phyloP scores from a whole-genome alignment of 2,329 filamentous ascomycete genomes.

The Periconia digitata region DNA sequence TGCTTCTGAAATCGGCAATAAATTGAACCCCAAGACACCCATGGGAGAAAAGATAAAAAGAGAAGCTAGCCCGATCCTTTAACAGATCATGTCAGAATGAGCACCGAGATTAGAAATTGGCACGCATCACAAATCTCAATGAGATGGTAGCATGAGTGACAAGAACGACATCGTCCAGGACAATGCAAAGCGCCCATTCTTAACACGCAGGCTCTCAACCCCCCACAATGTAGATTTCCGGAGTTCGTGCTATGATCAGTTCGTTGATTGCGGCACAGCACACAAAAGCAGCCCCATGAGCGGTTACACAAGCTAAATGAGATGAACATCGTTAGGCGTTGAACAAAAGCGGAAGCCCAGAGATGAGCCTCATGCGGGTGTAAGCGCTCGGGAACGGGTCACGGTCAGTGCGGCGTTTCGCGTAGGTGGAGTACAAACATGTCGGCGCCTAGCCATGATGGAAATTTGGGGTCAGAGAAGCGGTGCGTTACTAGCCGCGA shows the following conservation, averaged over 20 bases:
- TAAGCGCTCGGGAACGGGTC: constrained; percentile 6
- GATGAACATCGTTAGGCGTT: background rate
- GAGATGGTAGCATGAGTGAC: background rate
- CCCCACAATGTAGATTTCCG: background rate
- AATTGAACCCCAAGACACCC: too few relatives aligned
- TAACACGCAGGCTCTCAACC: background rate
- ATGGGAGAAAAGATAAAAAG: too few relatives aligned
- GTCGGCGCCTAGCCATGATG: constrained; percentile 3
- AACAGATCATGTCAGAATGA: too few relatives aligned
- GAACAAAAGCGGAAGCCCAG: background rate
- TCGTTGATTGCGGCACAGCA: constrained; percentile 9
- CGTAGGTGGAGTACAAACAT: background rate
- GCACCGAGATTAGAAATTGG: background rate
- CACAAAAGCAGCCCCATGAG: constrained; percentile 4
- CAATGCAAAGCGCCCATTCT: background rate
- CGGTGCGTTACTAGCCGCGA: background rate
- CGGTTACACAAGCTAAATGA: constrained; percentile 1
- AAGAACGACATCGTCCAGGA: background rate
- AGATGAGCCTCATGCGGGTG: constrained; percentile 4
- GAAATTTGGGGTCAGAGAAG: background rate
- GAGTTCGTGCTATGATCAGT: background rate
- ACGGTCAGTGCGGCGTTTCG: constrained; percentile 1
- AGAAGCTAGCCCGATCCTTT: too few relatives aligned
- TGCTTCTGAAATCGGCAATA: too few relatives aligned
- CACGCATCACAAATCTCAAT: background rate